Conservation (phyloP, 208 protist species). For the Phytomonas sp. region DNA sequence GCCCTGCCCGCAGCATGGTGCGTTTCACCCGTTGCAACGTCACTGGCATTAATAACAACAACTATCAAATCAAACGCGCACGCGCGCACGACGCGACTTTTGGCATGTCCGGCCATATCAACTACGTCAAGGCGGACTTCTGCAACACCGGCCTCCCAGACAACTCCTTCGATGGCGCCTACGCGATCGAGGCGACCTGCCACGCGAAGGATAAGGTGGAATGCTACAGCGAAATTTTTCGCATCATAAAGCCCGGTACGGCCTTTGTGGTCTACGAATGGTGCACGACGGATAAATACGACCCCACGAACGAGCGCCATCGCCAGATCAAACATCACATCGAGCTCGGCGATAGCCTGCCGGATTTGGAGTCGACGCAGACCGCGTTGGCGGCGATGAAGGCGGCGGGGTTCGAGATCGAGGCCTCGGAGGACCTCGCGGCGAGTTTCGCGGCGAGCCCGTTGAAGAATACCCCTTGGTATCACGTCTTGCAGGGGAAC, state of each 20-base stretch:
- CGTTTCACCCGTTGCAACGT: constrained; percentile 91
- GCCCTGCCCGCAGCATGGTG: constrained; percentile 92
- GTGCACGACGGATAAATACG: constrained; percentile 93
- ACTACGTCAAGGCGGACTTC: constrained; percentile 92
- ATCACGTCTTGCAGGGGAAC: constrained; percentile 69
- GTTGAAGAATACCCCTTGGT: constrained; percentile 86
- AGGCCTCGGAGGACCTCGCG: constrained; percentile 66
- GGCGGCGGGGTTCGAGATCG: constrained; percentile 89
- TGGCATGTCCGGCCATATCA: constrained; percentile 66
- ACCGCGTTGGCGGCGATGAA: constrained; percentile 79
- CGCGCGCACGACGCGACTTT: constrained; percentile 59
- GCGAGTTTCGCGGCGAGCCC: constrained; percentile 51
- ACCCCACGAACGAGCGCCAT: constrained; percentile 86
- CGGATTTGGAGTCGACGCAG: constrained; percentile 76
- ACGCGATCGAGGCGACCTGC: constrained; percentile 96
- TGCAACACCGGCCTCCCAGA: constrained; percentile 86
- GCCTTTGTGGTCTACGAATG: constrained; percentile 94
- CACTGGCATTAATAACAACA: constrained; percentile 96
- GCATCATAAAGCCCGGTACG: constrained; percentile 91
- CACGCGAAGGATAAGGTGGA: constrained; percentile 91
- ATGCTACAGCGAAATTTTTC: constrained; percentile 91
- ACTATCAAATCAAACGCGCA: constrained; percentile 92
- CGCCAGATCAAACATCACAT: constrained; percentile 87
- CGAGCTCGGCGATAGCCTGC: constrained; percentile 93
- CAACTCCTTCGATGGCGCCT: constrained; percentile 91